Conservation (phyloP, 352 stramenopile genomes). For the Globisporangium paroecandrum region DNA sequence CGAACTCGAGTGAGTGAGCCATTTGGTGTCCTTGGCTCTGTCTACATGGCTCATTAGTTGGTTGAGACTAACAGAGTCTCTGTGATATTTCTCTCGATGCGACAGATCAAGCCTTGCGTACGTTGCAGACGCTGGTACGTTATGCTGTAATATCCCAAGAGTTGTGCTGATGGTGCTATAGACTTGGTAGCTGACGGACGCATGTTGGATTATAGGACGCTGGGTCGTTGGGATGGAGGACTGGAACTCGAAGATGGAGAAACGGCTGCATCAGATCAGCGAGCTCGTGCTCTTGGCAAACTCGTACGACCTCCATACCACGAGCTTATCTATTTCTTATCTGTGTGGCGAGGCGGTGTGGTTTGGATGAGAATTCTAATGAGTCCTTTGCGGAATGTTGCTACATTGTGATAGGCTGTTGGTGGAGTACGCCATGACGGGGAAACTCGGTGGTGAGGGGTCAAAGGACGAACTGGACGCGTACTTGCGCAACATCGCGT, state of each 20-base stretch:
- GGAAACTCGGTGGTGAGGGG: slow-evolving; percentile 46
- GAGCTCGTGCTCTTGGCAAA: slow-evolving; percentile 81
- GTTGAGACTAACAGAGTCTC: slow-evolving; percentile 7
- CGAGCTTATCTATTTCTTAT: not conserved
- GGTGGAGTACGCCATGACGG: slow-evolving; percentile 68
- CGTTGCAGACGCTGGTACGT: slow-evolving; percentile 49
- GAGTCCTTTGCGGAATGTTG: not conserved
- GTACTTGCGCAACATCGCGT: slow-evolving; percentile 60
- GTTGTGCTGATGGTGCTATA: not conserved
- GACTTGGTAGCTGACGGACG: not conserved
- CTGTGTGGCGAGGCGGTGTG: not conserved
- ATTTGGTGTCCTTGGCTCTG: not conserved
- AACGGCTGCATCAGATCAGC: slow-evolving; percentile 70
- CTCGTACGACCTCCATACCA: slow-evolving; percentile 21
- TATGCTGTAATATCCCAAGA: not conserved
- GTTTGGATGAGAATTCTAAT: not conserved
- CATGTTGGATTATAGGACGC: slow-evolving; percentile 17
- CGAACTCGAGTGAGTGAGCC: slow-evolving; percentile 70
- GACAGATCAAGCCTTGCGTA: slow-evolving; percentile 63
- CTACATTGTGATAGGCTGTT: slow-evolving; percentile 33
- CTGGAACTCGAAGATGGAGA: slow-evolving; percentile 88
- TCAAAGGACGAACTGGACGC: slow-evolving; percentile 58
- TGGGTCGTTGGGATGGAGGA: slow-evolving; percentile 82
- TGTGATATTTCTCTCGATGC: not conserved
- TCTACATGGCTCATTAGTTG: not conserved